Percentiles rank a stretch among this genome's conserved stretches.
Evolutionary conservation across 345 rosid species (phyloP).

Genomic region (Hypericum perforatum): DNA sequence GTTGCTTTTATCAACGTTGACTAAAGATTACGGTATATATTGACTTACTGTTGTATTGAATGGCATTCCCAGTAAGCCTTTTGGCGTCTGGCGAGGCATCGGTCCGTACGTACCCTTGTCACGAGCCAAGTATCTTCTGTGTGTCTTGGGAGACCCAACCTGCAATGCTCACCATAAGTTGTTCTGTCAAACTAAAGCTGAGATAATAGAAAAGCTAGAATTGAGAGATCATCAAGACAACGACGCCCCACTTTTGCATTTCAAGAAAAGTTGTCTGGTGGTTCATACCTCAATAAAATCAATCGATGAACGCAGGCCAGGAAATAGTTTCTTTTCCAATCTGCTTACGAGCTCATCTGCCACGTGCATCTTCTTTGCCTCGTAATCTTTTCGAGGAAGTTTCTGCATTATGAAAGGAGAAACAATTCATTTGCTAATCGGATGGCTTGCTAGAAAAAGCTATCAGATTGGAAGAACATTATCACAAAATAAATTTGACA

Average conservation of each 20-base stretch:
- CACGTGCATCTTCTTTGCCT: conserved; percentile 61
- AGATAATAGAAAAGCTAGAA: conserved; percentile 1
- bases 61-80: conserved; percentile 95
- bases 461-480: conserved; percentile 2
- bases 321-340: conserved; percentile 76
- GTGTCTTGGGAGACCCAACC: conserved; percentile 93
- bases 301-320: conserved; percentile 68
- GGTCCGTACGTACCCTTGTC: conserved; percentile 91
- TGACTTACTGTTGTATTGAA: conserved; percentile 77
- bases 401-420: conserved; percentile 36
- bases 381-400: conserved; percentile 58
- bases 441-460: neutral
- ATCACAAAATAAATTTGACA: neutral
- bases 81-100: conserved; percentile 72
- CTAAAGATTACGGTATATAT: neutral
- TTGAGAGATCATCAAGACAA: neutral
- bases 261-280: neutral
- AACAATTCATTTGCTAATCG: neutral
- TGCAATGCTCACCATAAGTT: conserved; percentile 14
- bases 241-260: conserved; percentile 2
- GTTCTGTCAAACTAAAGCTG: neutral
- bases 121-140: conserved; percentile 74
- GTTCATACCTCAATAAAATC: conserved; percentile 62
- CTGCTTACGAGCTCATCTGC: conserved; percentile 58
- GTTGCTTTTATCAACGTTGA: no score